phyloP scores from a whole-genome alignment of 2,329 filamentous ascomycete genomes.

The Thelonectria olida region DNA sequence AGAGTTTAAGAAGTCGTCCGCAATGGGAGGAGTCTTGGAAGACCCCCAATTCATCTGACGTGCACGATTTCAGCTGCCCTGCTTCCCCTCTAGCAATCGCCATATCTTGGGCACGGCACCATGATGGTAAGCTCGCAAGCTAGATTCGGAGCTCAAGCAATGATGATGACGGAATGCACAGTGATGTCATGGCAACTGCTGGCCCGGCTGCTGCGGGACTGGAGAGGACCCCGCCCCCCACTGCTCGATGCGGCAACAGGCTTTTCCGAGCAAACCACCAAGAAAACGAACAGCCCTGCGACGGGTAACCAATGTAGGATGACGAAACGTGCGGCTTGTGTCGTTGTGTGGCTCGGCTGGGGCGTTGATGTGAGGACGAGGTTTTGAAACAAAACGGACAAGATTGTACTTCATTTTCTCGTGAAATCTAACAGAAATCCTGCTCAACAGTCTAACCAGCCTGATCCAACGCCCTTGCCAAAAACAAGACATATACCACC shows the following conservation, averaged over 20 bases:
- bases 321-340: conserved; percentile 17
- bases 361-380: too few relatives aligned
- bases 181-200: conserved; percentile 47
- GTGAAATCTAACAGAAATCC: background rate
- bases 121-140: background rate
- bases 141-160: conserved; percentile 13
- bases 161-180: conserved; percentile 41
- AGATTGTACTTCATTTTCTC: too few relatives aligned
- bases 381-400: too few relatives aligned
- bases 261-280: conserved; percentile 1
- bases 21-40: conserved; percentile 10
- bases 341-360: background rate
- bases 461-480: conserved; percentile 11
- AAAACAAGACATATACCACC: background rate
- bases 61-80: conserved; percentile 36
- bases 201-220: conserved; percentile 24
- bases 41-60: conserved; percentile 29
- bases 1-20: conserved; percentile 37
- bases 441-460: background rate
- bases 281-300: background rate
- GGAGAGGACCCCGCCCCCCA: conserved; percentile 30
- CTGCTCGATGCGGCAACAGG: conserved; percentile 16
- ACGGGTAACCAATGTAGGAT: background rate
- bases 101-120: conserved; percentile 2
- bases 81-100: conserved; percentile 27